These are phyloP conservation scores for Pharnaceum exiguum DNA, from an alignment of 148 eudicot genomes.

Conservation along the genomic window DNA sequence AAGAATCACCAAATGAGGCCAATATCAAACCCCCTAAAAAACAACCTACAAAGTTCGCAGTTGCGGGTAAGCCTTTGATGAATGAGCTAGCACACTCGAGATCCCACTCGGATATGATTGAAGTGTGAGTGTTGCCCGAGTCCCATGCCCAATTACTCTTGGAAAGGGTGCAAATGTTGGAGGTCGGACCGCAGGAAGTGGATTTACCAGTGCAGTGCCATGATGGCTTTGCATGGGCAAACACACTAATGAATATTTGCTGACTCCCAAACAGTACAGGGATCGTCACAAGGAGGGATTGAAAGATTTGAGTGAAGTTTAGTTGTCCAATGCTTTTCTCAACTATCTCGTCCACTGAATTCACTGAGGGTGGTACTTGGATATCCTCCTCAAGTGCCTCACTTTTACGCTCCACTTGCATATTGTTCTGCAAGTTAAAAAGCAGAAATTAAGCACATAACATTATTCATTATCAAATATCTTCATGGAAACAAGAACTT, in stretches of 20 bases:
- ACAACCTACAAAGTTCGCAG: neutral
- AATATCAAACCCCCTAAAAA: neutral
- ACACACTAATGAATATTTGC: conserved; percentile 5
- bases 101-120: neutral
- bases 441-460: no score
- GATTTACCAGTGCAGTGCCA: neutral
- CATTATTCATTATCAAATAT: no score
- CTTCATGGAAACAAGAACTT: no score
- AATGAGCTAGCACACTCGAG: neutral
- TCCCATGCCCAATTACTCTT: neutral
- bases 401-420: neutral
- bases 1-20: neutral
- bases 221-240: neutral
- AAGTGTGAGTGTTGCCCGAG: neutral
- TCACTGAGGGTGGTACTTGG: neutral
- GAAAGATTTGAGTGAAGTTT: neutral
- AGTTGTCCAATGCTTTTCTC: neutral
- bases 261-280: neutral
- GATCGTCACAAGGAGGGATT: neutral
- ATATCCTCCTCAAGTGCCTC: neutral
- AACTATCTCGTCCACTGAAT: neutral
- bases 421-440: no score
- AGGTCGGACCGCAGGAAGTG: neutral
- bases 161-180: neutral
- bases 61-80: neutral